Conservation (phyloP, 768 basidiomycete species). For the Collybia sp. region DNA sequence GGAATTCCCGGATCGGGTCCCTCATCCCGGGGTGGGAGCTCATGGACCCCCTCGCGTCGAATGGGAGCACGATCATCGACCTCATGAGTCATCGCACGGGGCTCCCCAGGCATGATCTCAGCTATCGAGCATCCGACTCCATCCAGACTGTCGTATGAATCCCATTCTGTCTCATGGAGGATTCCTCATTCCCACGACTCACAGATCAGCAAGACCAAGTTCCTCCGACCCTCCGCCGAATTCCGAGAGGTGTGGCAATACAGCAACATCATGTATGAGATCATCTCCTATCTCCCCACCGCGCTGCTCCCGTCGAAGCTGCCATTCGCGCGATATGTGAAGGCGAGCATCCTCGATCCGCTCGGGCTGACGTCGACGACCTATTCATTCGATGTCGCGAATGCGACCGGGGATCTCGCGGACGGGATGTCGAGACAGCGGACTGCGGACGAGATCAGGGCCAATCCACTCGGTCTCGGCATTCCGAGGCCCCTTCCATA, state of each 20-base stretch:
- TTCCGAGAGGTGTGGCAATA: slow-evolving; percentile 25
- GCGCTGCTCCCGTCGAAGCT: slow-evolving; percentile 11
- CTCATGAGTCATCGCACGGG: slow-evolving; percentile 17
- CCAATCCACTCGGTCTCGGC: neutral
- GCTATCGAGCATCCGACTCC: slow-evolving; percentile 8
- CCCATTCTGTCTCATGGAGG: neutral
- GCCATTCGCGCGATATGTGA: slow-evolving; percentile 19
- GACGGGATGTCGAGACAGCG: slow-evolving; percentile 15
- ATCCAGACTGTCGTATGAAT: slow-evolving; percentile 5
- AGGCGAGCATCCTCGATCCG: slow-evolving; percentile 19
- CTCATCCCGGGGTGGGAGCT: slow-evolving; percentile 20
- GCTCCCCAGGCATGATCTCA: slow-evolving; percentile 12
- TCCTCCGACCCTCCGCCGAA: slow-evolving; percentile 19
- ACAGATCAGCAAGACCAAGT: slow-evolving; percentile 14
- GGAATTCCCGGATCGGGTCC: slow-evolving; percentile 17
- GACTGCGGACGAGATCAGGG: neutral
- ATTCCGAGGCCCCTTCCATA: slow-evolving; percentile 5
- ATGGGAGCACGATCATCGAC: slow-evolving; percentile 14
- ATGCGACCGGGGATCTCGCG: slow-evolving; percentile 17
- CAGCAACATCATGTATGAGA: slow-evolving; percentile 22
- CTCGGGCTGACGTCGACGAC: slow-evolving; percentile 23
- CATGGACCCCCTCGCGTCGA: slow-evolving; percentile 15
- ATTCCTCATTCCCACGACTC: neutral
- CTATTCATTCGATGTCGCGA: slow-evolving; percentile 19
- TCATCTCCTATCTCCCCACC: slow-evolving; percentile 19